Evolutionary conservation across 495 filamentous ascomycete genomes (phyloP), one percentile per base, ranked within the genome.

Genomic region (Xylaria telfairii): DNA sequence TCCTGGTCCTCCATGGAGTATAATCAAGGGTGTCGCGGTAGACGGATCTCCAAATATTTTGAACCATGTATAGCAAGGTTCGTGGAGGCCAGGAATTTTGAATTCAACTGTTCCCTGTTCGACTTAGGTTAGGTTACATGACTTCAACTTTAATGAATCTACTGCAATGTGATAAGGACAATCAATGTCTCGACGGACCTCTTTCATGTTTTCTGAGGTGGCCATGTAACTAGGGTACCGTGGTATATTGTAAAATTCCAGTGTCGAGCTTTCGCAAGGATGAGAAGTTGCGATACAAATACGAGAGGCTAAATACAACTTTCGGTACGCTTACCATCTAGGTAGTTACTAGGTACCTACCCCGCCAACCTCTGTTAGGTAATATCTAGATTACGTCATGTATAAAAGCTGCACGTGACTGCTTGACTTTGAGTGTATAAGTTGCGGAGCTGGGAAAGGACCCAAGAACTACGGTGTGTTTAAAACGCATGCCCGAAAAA

Each of bases 1-100:
- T 21, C 85, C 85, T 0, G 86, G 86, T 0, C 85, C 86, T 42
- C 85, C 85, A 66, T 87, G 84, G 6, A 49, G 46, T 6, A 85
- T 70, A 19, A 77, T 64, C 28, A 86, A 74, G n/a, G 85, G 70
- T 5, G 46, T 49, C 24, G 46, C 46, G 9, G 5, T 49, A 24
- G 46, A 49, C 19, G 3, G 46, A 10, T 49, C 46, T 49, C 46
- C 46, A 49, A 49, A 7, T 49, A 49, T 10, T 9, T 49, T 49
- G n/a, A 49, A 49, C 46, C 46, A 49, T 49, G 46, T 49, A 24
- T 49, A 49, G 10, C 46, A 49, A 49, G 46, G 46, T 24, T 49
- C n/a, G n/a, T 10, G 19, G 5, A 49, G n/a, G n/a, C 6, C 12
- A 49, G 46, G 46, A 49, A 49, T 24, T 49, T 24, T 49, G 46